A percentile compares a stretch with the other conserved stretches of the same genome.
Conservation (phyloP, 352 stramenopile species). For the Saprolegnia parasitica region DNA sequence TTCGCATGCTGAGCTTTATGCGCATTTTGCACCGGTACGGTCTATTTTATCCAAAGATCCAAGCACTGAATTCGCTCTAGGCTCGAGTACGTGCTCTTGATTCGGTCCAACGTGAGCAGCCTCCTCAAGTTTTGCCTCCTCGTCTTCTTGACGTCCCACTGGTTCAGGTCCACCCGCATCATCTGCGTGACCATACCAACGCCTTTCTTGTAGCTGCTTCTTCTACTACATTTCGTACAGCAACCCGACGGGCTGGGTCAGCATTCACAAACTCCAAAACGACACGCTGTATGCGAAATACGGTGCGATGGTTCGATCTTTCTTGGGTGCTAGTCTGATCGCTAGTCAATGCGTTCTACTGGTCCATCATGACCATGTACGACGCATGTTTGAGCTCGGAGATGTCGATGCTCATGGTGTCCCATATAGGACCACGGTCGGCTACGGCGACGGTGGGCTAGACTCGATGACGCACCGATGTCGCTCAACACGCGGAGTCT, state of each 20-base stretch:
- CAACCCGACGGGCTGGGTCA: conserved; percentile 49
- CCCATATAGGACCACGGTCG: conserved; percentile 55
- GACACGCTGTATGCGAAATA: conserved; percentile 52
- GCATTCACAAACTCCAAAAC: conserved; percentile 36
- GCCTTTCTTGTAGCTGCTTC: conserved; percentile 40
- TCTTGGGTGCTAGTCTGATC: neutral
- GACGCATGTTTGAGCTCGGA: neutral
- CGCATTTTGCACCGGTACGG: conserved; percentile 63
- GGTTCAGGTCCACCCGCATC: conserved; percentile 37
- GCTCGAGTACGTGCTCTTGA: conserved; percentile 62
- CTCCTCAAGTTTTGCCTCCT: conserved; percentile 76
- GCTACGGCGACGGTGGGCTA: conserved; percentile 46
- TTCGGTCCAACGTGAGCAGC: conserved; percentile 70
- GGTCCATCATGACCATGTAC: conserved; percentile 75
- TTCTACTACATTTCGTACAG: conserved; percentile 57
- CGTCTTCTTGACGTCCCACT: conserved; percentile 75
- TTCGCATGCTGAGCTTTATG: conserved; percentile 65
- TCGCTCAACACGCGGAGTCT: neutral
- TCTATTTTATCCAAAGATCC: too few species aligned
- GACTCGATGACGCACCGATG: neutral
- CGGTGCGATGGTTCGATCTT: neutral
- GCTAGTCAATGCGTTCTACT: conserved; percentile 60
- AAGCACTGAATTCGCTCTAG: conserved; percentile 31
- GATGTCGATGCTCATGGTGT: neutral
- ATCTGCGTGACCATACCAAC: neutral